phyloP scores from a whole-genome alignment of 345 rosid species.

The Moringa oleifera region DNA sequence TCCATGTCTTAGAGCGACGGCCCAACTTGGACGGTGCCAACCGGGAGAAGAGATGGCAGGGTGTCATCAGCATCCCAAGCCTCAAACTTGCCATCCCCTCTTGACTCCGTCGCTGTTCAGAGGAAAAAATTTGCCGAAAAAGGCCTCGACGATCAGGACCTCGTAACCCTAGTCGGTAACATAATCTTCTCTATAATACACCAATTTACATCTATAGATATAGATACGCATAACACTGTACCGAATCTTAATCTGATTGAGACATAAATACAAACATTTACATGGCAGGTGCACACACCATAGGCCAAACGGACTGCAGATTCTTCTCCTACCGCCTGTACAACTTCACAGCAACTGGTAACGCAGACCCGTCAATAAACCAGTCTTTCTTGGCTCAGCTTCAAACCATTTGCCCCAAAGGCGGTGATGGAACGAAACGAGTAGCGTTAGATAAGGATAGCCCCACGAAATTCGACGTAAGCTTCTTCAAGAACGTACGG shows the following conservation, averaged over 20 bases:
- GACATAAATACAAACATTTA: not conserved
- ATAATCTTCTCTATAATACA: no score
- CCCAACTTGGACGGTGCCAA: conserved; percentile 68
- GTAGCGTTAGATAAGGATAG: conserved; percentile 56
- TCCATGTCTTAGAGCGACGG: conserved; percentile 42
- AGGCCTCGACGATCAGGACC: conserved; percentile 58
- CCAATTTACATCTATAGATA: not conserved
- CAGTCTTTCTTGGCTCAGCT: conserved; percentile 51
- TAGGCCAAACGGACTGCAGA: conserved; percentile 65
- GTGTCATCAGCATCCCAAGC: conserved; percentile 49
- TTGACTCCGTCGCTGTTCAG: conserved; percentile 46
- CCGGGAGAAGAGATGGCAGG: conserved; percentile 74
- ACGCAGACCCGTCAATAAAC: conserved; percentile 59
- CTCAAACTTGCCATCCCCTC: conserved; percentile 52
- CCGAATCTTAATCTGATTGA: conserved; percentile 3
- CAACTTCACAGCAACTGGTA: conserved; percentile 62
- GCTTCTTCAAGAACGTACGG: conserved; percentile 53
- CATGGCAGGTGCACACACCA: conserved; percentile 56
- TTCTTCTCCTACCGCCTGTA: conserved; percentile 63
- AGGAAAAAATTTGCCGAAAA: conserved; percentile 60
- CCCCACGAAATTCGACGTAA: conserved; percentile 43
- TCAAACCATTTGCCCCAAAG: conserved; percentile 48
- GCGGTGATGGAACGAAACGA: conserved; percentile 50
- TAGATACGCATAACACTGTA: no score
- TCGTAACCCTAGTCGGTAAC: conserved; percentile 63